Evolutionary conservation across 768 basidiomycete genomes (phyloP), one percentile per base, ranked within the genome.

Genomic region (Boletellus ananas): DNA sequence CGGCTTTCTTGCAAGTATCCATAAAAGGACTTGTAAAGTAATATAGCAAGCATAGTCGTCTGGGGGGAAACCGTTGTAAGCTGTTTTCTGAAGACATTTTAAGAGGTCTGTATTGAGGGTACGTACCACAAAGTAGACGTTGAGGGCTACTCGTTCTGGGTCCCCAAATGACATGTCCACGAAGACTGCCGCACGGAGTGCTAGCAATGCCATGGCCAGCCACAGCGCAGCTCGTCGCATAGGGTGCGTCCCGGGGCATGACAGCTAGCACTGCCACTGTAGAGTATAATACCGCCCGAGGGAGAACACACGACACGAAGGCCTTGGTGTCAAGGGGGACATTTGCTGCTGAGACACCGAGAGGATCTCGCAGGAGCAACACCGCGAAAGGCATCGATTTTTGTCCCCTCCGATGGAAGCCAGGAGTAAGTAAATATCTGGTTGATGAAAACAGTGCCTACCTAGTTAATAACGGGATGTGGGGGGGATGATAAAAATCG

Each of bases 141-240:
- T 56, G 4, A n/a, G n/a, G n/a, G 44, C 23, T 23, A 23, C 6
- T 23, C 6, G 23, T 3, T 23, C 23, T 23, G 21, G 58, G 7
- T 45, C 21, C 4, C 14, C 49, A n/a, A 12, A 20, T 0, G 52
- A 45, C 27, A 54, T 11, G 16, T 58, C 57, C 34, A 55, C 27
- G 12, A 40, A 54, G 6, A 36, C 3, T 2, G 69, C 65, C 4
- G 74, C 73, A 20, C 73, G 69, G 47, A 75, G 77, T 10, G 74
- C 63, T 8, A 67, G 52, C 63, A 70, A 72, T 10, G 77, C 58
- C 1, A 76, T 72, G 33, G 78, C 51, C 3, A 79, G 78, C 29
- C 79, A 67, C 21, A 80, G 52, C 4, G 73, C 74, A 44, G 78
- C 53, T 29, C 80, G 77, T 29, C 80, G 77, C 34, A 75, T 55